Evolutionary conservation across 768 basidiomycete genomes (phyloP), one percentile per base, ranked within the genome.

Genomic region (Leccinum obscurum): DNA sequence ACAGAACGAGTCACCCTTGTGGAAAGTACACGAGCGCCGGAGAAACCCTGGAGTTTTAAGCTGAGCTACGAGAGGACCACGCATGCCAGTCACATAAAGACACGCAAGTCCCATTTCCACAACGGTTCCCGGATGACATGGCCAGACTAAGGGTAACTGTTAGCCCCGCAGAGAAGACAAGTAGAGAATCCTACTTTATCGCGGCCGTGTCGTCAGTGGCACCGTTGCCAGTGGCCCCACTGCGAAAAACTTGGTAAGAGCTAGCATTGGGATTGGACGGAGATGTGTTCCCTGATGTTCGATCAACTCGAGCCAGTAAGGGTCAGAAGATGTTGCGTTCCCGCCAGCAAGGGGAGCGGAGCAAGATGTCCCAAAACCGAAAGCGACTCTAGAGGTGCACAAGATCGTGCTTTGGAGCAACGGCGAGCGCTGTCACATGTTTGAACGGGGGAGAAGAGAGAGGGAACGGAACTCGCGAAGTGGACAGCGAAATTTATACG

Each of bases 11-110:
- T 63, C 68, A 86, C 88, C 89, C 91, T 57, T 72, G 68, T 3
- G 91, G 91, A 75, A 92, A 91, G 74, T 83, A 92, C 32, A 92
- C 81, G 14, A 90, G 69, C 6, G 88, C 91, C 6, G 91, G 90
- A 6, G 87, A 79, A 17, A 71, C 14, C 32, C 63, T 70, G 28
- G 5, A 22, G 1, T 24, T 4, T 7, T 32, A 7, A 13, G 8
- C 2, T 69, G 15, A 59, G 56, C 34, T 8, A 13, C 7, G n/a
- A 51, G 28, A 1, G 15, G 1, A 28, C 15, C 10, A 56, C 4
- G 8, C 14, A 48, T 24, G 52, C 54, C 1, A 8, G 24, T 15
- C 17, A 10, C 65, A 35, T 56, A 77, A 83, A 11, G 86, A 86
- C 26, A 70, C 62, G 34, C 70, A 71, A 1, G 62, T 49, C 65